Evolutionary conservation across 257 asterid genomes (phyloP), one percentile per base, ranked within the genome.

Genomic region (Pogostemon cablin): DNA sequence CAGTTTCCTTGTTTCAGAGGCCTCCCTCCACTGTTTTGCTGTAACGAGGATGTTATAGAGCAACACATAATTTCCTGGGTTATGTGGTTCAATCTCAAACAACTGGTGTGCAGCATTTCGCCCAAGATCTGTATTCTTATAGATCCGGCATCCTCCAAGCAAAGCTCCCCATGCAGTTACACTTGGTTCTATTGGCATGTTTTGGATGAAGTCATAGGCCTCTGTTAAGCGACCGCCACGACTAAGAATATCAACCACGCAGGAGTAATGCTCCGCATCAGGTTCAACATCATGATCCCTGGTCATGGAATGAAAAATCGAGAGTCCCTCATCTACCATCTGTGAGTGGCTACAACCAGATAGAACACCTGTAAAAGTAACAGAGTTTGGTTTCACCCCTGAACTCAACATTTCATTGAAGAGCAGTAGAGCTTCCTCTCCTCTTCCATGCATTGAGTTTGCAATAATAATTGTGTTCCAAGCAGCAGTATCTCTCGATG

Each of bases 101-200:
- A 89, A 76, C 32, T 55, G 84, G n/a, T 68, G 78, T 37, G 87
- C 96, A 40, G 87, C 88, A 54, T 78, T 73, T 62, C 85, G 77
- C 43, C 86, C 96, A 55, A 89, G 77, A 25, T 85, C 87, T 0
- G 82, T 81, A 34, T 89, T 87, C 85, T 83, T 87, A 62, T 83
- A 77, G 66, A 82, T 60, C 20, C 91, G 73, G 77, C 90, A 89
- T 9, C 82, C 93, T 75, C 91, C 93, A 70, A 89, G 93, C 80
- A 89, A 75, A 63, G 93, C 91, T 69, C 96, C 96, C 93, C 93
- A 89, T n/a, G 93, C 88, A 57, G 83, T 66, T 34, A 86, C 82
- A 72, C 79, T 83, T 9, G 96, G 93, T 69, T 81, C 78, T 1
- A 81, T 54, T 3, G 93, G 90, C 91, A 89, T 85, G 53, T 83